phyloP scores from a whole-genome alignment of 2,329 filamentous ascomycete species.

The Fusarium sp. region DNA sequence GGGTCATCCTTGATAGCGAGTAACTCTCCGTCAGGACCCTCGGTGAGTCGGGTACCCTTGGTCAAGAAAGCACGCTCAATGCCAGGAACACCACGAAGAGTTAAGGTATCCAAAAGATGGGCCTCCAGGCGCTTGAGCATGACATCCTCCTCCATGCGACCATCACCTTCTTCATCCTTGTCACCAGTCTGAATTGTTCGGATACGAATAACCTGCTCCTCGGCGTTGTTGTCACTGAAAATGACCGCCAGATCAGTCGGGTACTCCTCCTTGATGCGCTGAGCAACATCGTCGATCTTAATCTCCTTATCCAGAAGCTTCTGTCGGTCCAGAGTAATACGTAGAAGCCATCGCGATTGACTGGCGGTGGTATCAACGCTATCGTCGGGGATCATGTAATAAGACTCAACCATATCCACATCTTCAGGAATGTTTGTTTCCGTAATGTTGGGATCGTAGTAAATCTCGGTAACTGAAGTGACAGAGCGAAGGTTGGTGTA shows the following conservation, averaged over 20 bases:
- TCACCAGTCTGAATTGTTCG: conserved; percentile 77
- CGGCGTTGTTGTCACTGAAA: conserved; percentile 97
- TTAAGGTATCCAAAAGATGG: conserved; percentile 90
- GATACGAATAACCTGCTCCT: conserved; percentile 93
- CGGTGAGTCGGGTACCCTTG: conserved; percentile 76
- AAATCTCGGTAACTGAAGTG: conserved; percentile 92
- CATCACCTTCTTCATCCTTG: conserved; percentile 74
- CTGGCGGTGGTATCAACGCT: conserved; percentile 68
- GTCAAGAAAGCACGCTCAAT: conserved; percentile 95
- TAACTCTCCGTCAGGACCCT: conserved; percentile 76
- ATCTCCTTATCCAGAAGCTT: conserved; percentile 96
- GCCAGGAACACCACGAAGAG: conserved; percentile 88
- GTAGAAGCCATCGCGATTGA: conserved; percentile 95
- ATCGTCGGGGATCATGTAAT: conserved; percentile 93
- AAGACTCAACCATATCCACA: conserved; percentile 93
- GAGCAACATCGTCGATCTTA: conserved; percentile 89
- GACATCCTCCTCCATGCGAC: conserved; percentile 82
- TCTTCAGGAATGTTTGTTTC: conserved; percentile 88
- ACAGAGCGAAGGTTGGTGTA: conserved; percentile 94
- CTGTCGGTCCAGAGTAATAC: conserved; percentile 91
- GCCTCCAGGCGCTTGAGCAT: conserved; percentile 93
- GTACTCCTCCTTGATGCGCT: conserved; percentile 90
- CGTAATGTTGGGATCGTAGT: conserved; percentile 93
- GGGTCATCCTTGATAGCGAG: conserved; percentile 78
- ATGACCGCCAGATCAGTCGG: conserved; percentile 87